Evolutionary conservation across 306 rosid species (phyloP), one percentile per base, ranked within the genome.

Genomic region (Biancaea sappan): DNA sequence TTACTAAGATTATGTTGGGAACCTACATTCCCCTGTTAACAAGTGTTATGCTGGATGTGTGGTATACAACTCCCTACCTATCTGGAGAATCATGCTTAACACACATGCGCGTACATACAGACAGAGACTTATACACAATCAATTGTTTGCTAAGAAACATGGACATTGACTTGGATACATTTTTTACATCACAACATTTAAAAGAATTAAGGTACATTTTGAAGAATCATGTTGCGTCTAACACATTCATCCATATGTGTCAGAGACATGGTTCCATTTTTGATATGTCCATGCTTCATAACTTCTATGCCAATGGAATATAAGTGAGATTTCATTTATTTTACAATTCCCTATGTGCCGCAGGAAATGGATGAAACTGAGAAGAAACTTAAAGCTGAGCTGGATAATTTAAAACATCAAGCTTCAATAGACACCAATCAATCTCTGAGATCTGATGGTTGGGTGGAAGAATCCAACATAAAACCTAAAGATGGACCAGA

Each of bases 301-400:
- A 2, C 21, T 46, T 46, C 48, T 46, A 46, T 46, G 52, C 21
- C 19, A 3, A 38, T 62, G 53, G n/a, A 35, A 38, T 48, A 64
- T 41, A 68, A 69, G 31, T 64, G 62, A 29, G 51, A 2, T 37
- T 70, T 15, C 16, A 8, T 34, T 29, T 54, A 12, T 13, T 13
- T 76, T 15, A 41, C 29, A 61, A 4, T 70, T 21, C 29, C 47
- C 25, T 76, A 71, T 29, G 46, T 71, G 58, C 83, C 16, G 34
- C 60, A 94, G 98, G 97, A 88, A 67, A 76, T 90, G 84, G 97
- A 88, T 72, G 93, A 87, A 65, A 81, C 40, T 47, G 90, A 82
- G 61, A 84, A 82, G 80, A 80, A 67, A 58, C 84, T 94, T 79
- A 87, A 76, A 74, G 73, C 48, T 44, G 95, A 88, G 54, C 79